phyloP scores from a whole-genome alignment of 345 rosid species.

The Eucalyptus paniculata region DNA sequence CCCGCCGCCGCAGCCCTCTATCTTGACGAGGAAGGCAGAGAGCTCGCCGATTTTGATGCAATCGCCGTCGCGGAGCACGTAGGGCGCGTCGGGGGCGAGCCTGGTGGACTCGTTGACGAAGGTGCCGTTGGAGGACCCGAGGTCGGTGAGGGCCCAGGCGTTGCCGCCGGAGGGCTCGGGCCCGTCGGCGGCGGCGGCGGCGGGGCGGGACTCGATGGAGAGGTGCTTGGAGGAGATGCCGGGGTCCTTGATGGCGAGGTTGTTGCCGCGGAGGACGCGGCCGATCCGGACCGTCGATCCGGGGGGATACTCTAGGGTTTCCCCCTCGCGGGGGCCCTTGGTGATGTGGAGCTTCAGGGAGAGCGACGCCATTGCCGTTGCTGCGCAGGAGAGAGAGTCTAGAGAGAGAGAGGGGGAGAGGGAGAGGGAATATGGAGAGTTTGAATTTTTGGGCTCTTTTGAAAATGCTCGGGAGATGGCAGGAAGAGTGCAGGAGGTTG shows the following conservation, averaged over 20 bases:
- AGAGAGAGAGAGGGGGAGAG: neutral
- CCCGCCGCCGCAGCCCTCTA: constrained; percentile 1
- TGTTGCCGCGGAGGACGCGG: constrained; percentile 68
- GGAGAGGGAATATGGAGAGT: neutral
- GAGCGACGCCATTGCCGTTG: neutral
- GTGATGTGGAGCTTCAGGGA: constrained; percentile 30
- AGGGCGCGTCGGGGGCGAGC: constrained; percentile 23
- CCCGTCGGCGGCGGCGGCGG: neutral
- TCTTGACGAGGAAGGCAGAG: constrained; percentile 37
- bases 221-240: constrained; percentile 85
- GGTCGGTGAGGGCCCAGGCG: constrained; percentile 51
- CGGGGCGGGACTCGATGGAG: constrained; percentile 23
- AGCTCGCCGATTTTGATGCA: constrained; percentile 64
- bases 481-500: neutral
- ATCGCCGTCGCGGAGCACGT: constrained; percentile 46
- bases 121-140: constrained; percentile 86
- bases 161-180: constrained; percentile 25
- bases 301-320: constrained; percentile 34
- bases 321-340: constrained; percentile 66
- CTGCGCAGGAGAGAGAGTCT: neutral
- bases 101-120: constrained; percentile 20
- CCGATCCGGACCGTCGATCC: constrained; percentile 48
- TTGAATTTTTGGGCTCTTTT: neutral
- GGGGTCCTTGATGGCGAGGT: constrained; percentile 47
- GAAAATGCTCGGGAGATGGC: neutral